Evolutionary conservation across 2,329 filamentous ascomycete species (phyloP), one percentile per base, ranked within the genome.

Genomic region (Cytospora piceicola): DNA sequence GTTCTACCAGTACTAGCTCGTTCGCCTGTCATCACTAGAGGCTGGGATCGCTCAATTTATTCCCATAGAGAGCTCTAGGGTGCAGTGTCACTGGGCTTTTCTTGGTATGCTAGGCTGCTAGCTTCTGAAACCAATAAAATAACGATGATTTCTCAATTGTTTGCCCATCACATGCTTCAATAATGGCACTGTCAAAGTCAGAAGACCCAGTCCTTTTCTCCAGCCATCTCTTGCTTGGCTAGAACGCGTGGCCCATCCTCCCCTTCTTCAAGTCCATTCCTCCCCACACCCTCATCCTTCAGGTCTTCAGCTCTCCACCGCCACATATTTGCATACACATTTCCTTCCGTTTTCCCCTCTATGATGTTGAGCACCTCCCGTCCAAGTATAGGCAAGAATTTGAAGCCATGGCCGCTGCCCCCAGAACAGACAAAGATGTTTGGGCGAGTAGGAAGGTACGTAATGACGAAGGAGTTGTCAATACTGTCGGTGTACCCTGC

Each of bases 341-440:
- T 72, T 58, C 71, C 52, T 5, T 66, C 39, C 5, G 69, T 69
- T 20, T 68, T 67, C 1, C 70, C 69, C 54, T 75, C 73, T 2
- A 75, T 67, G 34, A 75, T 74, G 65, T 71, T 71, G 14, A 74
- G 71, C 1, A 75, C 73, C 54, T 75, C 72, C 3, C 73, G 71
- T 15, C 73, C 73, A 0, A 75, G 71, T 11, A 75, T 71, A 24
- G 73, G 73, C 2, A 75, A 59, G 51, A 75, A 75, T 63, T 75
- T 75, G 69, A 74, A 75, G 20, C 74, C 73, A 34, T 75, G 73
- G 2, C 51, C 59, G 34, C 11, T 64, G 4, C 56, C 46, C 14
- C 46, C 55, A 7, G 55, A 58, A 39, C 42, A 53, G 2, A 64
- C 30, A 5, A 56, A 42, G 7, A 64, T 39, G 22, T 54, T 54